These are phyloP conservation scores for Termitomyces sp. DNA, from an alignment of 768 basidiomycete genomes.

Conservation along the genomic window DNA sequence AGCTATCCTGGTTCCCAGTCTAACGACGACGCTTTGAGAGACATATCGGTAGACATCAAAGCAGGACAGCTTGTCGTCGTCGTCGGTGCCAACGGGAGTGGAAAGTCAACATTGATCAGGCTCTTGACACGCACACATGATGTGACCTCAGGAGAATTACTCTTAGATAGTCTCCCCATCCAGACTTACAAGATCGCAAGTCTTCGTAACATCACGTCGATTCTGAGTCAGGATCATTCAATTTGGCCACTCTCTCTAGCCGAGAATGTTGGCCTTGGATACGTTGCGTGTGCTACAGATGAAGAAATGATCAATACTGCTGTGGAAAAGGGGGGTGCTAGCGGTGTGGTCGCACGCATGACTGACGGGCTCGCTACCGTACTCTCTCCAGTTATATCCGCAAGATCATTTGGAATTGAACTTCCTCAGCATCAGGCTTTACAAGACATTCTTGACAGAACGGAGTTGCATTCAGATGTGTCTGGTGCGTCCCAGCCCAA, in stretches of 20 bases:
- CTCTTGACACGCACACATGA: slow-evolving; percentile 45
- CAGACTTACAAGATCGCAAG: slow-evolving; percentile 29
- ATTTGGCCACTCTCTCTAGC: slow-evolving; percentile 41
- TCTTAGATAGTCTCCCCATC: slow-evolving; percentile 37
- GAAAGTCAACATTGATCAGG: slow-evolving; percentile 47
- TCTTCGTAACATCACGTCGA: slow-evolving; percentile 35
- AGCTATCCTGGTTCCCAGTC: slow-evolving; percentile 38
- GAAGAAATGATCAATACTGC: slow-evolving; percentile 20
- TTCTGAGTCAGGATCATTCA: slow-evolving; percentile 36
- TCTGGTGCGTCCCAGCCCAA: slow-evolving; percentile 1
- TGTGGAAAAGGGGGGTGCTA: slow-evolving; percentile 22
- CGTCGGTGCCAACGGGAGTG: slow-evolving; percentile 51
- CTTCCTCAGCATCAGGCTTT: slow-evolving; percentile 1
- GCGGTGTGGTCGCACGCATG: slow-evolving; percentile 4
- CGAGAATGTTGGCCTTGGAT: slow-evolving; percentile 33
- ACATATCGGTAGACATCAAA: slow-evolving; percentile 36
- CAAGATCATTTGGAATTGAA: slow-evolving; percentile 1
- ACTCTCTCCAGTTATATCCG: slow-evolving; percentile 9
- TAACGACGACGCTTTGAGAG: slow-evolving; percentile 26
- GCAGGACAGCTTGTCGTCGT: slow-evolving; percentile 47
- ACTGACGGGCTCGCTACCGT: slow-evolving; percentile 12
- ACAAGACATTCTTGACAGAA: slow-evolving; percentile 6
- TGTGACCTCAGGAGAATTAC: slow-evolving; percentile 28
- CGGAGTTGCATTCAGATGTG: slow-evolving; percentile 9
- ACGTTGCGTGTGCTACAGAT: slow-evolving; percentile 11